Percentiles rank a stretch among this genome's conserved stretches.
phyloP scores from a whole-genome alignment of 148 eudicot species.

The Pharnaceum exiguum region DNA sequence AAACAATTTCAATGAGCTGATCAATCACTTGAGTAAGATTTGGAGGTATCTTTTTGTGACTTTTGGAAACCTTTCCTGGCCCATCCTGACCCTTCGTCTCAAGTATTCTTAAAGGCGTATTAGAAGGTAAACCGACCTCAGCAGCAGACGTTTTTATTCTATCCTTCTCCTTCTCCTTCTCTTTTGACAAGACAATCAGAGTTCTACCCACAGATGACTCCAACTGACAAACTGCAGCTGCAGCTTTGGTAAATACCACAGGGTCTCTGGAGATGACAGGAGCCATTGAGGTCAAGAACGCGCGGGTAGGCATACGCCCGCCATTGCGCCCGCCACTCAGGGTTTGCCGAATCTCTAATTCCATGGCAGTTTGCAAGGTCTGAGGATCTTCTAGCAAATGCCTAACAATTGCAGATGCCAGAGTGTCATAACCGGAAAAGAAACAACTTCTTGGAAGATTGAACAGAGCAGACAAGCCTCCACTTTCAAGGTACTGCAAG shows the following conservation, averaged over 20 bases:
- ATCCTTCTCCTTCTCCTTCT: slow-evolving; percentile 81
- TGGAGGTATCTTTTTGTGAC: slow-evolving; percentile 78
- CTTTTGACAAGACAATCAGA: slow-evolving; percentile 67
- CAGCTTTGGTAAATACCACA: slow-evolving; percentile 76
- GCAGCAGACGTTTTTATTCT: slow-evolving; percentile 48
- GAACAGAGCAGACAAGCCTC: slow-evolving; percentile 78
- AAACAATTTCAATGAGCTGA: slow-evolving; percentile 79
- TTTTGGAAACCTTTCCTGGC: slow-evolving; percentile 57
- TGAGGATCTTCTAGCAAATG: slow-evolving; percentile 97
- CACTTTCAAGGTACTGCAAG: slow-evolving; percentile 72
- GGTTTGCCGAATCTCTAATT: slow-evolving; percentile 82
- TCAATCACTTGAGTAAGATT: slow-evolving; percentile 86
- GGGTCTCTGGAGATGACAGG: slow-evolving; percentile 94
- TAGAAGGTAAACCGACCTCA: slow-evolving; percentile 54
- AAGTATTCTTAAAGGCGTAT: slow-evolving; percentile 45
- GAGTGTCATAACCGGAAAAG: slow-evolving; percentile 88
- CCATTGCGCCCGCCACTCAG: slow-evolving; percentile 71
- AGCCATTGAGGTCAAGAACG: slow-evolving; percentile 91
- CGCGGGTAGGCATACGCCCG: slow-evolving; percentile 67
- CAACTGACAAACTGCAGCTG: slow-evolving; percentile 75
- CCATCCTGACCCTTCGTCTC: slow-evolving; percentile 72
- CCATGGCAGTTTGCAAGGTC: slow-evolving; percentile 98
- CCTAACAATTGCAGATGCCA: slow-evolving; percentile 86
- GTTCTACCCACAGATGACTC: slow-evolving; percentile 86
- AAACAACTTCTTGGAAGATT: slow-evolving; percentile 74